Evolutionary conservation across 352 stramenopile species (phyloP), one percentile per base, ranked within the genome.

Genomic region (Phytophthora pluvialis): DNA sequence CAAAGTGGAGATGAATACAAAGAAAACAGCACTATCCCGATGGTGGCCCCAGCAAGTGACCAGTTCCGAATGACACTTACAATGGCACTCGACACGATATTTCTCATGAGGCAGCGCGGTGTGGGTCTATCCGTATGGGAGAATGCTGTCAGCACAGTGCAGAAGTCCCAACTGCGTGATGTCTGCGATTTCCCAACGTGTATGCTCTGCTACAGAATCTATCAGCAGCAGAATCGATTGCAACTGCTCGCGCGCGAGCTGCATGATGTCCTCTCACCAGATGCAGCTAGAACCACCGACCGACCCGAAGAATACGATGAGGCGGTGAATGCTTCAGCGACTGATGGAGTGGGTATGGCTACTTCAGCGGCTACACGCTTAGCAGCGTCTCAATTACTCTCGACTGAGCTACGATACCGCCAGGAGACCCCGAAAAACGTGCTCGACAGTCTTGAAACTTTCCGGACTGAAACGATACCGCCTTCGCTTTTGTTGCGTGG

Each of bases 1-100:
- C 52, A 72, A 9, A 72, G 64, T 15, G 21, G 42, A n/a, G 64
- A 66, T 26, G 51, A 66, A 13, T 51, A 49, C 36, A 60, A 52
- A 16, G 46, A 40, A 32, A 51, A 18, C 21, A 58, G 15, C 16
- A 42, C n/a, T 1, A 45, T 64, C 5, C 40, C 50, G 18, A 69
- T 66, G 29, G 44, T 28, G 21, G 13, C 80, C 21, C 64, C 72
- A 11, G 64, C 67, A 21, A 35, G 83, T 12, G 60, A 77, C 0
- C 78, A 86, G 50, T 92, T 89, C 44, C 71, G 81, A 25, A 91
- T 95, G 85, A 94, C 83, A 8, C 56, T 91, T 45, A 93, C 89
- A 7, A 95, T 94, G 85, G 83, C 78, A 1, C 52, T 83, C 4
- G 75, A 90, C 3, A 92, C 84, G 21, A 77, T 95, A 5, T 89